Evolutionary conservation across 345 rosid species (phyloP), one percentile per base, ranked within the genome.

Genomic region (Sapria himalayana): DNA sequence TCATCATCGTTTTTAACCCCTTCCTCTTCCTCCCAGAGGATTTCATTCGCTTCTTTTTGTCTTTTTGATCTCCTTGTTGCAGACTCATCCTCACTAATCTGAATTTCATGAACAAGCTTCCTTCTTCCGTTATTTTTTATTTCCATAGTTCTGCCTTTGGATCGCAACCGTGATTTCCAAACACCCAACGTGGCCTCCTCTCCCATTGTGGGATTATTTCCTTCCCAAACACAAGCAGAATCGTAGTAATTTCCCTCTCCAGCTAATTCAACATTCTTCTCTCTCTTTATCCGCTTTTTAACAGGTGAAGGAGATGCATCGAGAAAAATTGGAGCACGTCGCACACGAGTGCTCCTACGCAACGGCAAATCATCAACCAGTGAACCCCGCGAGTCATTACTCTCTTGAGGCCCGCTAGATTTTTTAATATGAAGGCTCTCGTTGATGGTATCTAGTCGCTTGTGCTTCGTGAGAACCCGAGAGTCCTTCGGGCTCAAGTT

Each of bases 391-490:
- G 15, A 61, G 20, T 34, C 75, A 46, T 48, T 45, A 7, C 38
- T 49, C 3, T 44, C 65, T 29, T 29, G 55, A 1, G 73, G 36
- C 37, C 69, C 93, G n/a, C 44, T 51, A 45, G 69, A 94, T 61
- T 78, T 76, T 48, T 61, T 71, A 17, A 56, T 78, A 58, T 81
- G 81, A 41, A 64, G 73, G 22, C 55, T 71, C 50, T 81, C 97
- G 31, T 74, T 70, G 34, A 86, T 86, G 18, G 92, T 71, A 54
- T 76, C 85, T n/a, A 86, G 76, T 56, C 82, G 77, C 71, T 86
- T 86, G 39, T 73, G 81, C 72, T 72, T 85, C 68, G 51, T 70
- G 10, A 70, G 73, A 35, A 72, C 55, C 52, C 94, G 69, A 58
- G 74, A 59, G 29, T 74, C 81, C 9, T 55, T 63, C 36, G 49